These are phyloP conservation scores for Metschnikowia vanudenii DNA, from an alignment of 805 yeast genomes.

Conservation along the genomic window DNA sequence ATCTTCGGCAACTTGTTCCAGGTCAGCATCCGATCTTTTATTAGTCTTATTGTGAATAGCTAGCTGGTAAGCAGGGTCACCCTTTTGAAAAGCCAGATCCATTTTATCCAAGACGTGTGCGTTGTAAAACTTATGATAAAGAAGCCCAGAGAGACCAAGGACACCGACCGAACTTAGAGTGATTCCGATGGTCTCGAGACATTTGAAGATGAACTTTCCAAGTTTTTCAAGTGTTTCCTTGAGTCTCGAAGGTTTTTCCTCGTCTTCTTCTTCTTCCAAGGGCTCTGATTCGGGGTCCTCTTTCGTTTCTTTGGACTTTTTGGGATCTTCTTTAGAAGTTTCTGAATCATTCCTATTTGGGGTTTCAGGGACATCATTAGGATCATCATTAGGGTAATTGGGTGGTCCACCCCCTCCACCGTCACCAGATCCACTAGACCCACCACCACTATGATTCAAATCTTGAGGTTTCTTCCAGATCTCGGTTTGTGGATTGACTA, in stretches of 20 bases:
- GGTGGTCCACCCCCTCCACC: slow-evolving; percentile 2
- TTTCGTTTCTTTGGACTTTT: slow-evolving; percentile 16
- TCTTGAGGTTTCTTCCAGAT: not conserved
- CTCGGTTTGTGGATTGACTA: not conserved
- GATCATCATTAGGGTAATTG: slow-evolving; percentile 5
- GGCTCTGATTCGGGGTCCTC: slow-evolving; percentile 12
- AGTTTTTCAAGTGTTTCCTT: slow-evolving; percentile 22
- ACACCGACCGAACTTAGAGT: slow-evolving; percentile 68
- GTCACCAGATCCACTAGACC: not conserved
- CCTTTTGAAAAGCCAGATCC: slow-evolving; percentile 61
- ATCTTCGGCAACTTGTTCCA: slow-evolving; percentile 25
- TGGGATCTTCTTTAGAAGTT: not conserved
- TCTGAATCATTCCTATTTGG: slow-evolving; percentile 2
- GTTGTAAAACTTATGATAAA: slow-evolving; percentile 64
- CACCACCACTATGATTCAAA: not conserved
- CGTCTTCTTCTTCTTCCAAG: slow-evolving; percentile 16
- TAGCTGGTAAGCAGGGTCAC: slow-evolving; percentile 62
- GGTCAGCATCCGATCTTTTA: slow-evolving; percentile 20
- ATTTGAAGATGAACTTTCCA: slow-evolving; percentile 36
- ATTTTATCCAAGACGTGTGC: slow-evolving; percentile 62
- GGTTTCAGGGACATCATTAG: slow-evolving; percentile 1
- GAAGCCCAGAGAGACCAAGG: slow-evolving; percentile 68
- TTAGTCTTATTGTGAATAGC: slow-evolving; percentile 51
- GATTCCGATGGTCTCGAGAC: slow-evolving; percentile 67
- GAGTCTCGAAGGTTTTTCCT: slow-evolving; percentile 18